Conservation (phyloP, 1,139 yeast genomes). For the Blastobotrys capitulatus region DNA sequence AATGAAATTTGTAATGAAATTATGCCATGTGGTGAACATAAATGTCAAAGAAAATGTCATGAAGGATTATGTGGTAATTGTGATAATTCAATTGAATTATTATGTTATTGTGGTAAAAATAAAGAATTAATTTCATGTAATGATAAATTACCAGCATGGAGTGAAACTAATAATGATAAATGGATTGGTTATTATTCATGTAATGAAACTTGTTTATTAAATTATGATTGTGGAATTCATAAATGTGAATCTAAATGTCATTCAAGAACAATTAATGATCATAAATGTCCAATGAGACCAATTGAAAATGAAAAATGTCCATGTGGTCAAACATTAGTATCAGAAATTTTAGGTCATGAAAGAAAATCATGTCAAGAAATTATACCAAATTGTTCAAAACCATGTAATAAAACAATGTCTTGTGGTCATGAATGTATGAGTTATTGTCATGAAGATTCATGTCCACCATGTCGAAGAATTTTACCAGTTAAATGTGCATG, state of each 20-base stretch:
- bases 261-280: conserved; percentile 41
- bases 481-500: conserved; percentile 49
- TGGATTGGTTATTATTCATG: conserved; percentile 69
- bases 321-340: conserved; percentile 57
- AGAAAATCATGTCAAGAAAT: conserved; percentile 58
- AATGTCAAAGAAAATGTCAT: conserved; percentile 58
- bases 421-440: conserved; percentile 73
- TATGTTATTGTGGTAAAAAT: conserved; percentile 70
- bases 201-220: conserved; percentile 42
- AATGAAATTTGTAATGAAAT: conserved; percentile 51
- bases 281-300: conserved; percentile 62
- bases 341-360: conserved; percentile 37
- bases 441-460: conserved; percentile 72
- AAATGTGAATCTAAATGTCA: conserved; percentile 55
- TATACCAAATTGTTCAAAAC: conserved; percentile 62
- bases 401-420: conserved; percentile 54
- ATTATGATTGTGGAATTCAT: conserved; percentile 66
- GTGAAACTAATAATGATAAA: conserved; percentile 26
- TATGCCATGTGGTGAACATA: conserved; percentile 69
- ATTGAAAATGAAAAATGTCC: conserved; percentile 56
- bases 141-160: conserved; percentile 19
- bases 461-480: conserved; percentile 53
- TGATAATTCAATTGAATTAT: conserved; percentile 38
- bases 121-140: conserved; percentile 20
- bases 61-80: conserved; percentile 79